Base-by-base conservation (phyloP, 148 eudicot species). In the Euryodendron excelsum region DNA sequence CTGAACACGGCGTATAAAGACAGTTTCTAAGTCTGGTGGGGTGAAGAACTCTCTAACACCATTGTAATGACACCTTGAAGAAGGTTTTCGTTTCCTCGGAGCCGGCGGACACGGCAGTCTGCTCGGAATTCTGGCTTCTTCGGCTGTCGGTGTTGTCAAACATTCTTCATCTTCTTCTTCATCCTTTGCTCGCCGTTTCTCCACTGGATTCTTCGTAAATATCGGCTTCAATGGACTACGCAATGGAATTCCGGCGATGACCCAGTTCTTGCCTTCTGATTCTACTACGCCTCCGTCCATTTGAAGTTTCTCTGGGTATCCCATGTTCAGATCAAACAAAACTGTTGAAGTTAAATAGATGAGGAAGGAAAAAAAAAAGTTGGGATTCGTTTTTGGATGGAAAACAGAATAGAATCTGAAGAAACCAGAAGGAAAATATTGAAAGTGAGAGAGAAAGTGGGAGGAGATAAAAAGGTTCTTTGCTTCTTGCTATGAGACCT, bases 81-180 rank as follows among this genome's bases (percentile, higher is more conserved):
- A 20, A 14, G 89, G 34, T 47, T 79, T 81, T 14, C 90, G 85
- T 86, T 89, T 91, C 80, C 87, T 85, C 37, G 95, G 95, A 0
- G 95, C 85, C 8, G 83, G 79, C 23, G 95, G 95, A 59, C 90
- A 87, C 21, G 79, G 10, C 50, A 84, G 3, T 18, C 47, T 83
- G 60, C 79, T 87, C 66, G 90, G 86, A 74, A 91, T 85, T 70
- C 80, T 88, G 6, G 93, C 69, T 28, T 74, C 95, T 56, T 77
- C 72, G 27, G 83, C 83, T 17, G 85, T 89, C 18, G 95, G 93
- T 4, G 93, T 91, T 1, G 86, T 89, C 10, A 82, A 75, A 21
- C 68, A 4, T 20, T 75, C 82, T 3, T 74, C 85, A 1, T 81
- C 91, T 1, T 82, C 80, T 0, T 84, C 86, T 0, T 28, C 53